phyloP scores from a whole-genome alignment of 2,329 filamentous ascomycete species.

The Pestalotiopsis sp. region DNA sequence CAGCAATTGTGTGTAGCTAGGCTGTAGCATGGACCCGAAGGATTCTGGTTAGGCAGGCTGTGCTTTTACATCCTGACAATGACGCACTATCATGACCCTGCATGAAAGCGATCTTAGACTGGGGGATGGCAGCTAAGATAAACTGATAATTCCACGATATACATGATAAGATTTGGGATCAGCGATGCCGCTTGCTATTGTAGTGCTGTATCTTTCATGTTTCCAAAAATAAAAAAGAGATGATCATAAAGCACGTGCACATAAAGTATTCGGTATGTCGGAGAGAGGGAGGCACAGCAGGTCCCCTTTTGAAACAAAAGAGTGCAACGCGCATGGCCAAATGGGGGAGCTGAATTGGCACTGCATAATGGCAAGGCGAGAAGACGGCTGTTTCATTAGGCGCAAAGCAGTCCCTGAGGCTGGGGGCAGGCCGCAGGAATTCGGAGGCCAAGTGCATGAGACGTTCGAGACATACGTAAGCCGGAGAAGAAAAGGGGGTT shows the following conservation, averaged over 20 bases:
- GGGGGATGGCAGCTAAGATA: background rate
- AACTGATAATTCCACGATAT: background rate
- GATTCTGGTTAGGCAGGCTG: background rate
- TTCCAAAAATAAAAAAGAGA: background rate
- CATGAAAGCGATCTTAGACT: background rate
- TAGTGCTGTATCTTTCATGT: background rate
- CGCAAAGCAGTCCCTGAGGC: slow-evolving; percentile 3
- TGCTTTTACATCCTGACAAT: background rate
- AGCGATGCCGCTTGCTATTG: background rate
- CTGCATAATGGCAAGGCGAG: slow-evolving; percentile 8
- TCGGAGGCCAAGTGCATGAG: background rate
- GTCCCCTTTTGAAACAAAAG: background rate
- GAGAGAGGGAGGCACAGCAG: background rate
- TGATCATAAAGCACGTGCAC: background rate
- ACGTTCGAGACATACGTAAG: background rate
- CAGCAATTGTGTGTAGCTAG: background rate
- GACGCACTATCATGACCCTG: background rate
- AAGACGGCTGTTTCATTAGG: slow-evolving; percentile 10
- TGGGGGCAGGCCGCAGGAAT: background rate
- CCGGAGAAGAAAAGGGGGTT: background rate
- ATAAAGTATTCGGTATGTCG: background rate
- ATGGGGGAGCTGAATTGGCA: background rate
- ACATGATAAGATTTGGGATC: background rate
- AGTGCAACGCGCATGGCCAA: background rate
- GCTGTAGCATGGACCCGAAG: background rate